Evolutionary conservation across 345 rosid species (phyloP), one percentile per base, ranked within the genome.

Genomic region (Dipteronia sinensis): DNA sequence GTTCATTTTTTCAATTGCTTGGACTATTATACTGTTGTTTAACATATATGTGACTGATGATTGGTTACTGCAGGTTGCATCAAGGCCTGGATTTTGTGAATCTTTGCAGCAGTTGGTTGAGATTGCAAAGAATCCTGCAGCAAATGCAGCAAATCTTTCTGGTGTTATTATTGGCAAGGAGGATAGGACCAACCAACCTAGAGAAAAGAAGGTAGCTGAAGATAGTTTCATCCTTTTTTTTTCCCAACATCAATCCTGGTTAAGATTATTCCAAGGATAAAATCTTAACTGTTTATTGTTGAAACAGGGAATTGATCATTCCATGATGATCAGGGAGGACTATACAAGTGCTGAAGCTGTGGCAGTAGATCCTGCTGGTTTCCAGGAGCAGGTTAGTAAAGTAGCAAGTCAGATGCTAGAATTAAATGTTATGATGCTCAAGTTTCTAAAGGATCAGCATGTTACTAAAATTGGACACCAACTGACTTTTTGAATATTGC

Each of bases 81-180:
- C 78, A 61, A 82, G 75, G 82, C 76, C 83, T 47, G 85, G 78
- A 59, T 82, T 83, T 56, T 49, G 63, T 0, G 85, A 82, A 67
- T 82, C 87, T 20, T 64, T 85, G 61, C 85, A 82, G 72, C 83
- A 85, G 55, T 76, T 85, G 44, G 75, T 85, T 77, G 85, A 82
- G 79, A 82, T 82, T 66, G 83, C 69, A n/a, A 82, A 63, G 75
- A 85, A 85, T 61, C 81, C 85, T 78, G 67, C 59, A 69, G 73
- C 78, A 17, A 78, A 65, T 70, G 71, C 77, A 17, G 72, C 75
- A 61, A 77, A 65, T 67, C 31, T 23, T 49, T 69, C 38, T 69
- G 20, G 61, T 47, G 34, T 27, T 27, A 53, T 22, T 71, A 11
- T 29, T 53, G 74, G 59, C 23, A 71, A 15, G 59, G 55, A 68